Evolutionary conservation across 257 asterid species (phyloP).

Genomic region (Nicotiana knightiana): DNA sequence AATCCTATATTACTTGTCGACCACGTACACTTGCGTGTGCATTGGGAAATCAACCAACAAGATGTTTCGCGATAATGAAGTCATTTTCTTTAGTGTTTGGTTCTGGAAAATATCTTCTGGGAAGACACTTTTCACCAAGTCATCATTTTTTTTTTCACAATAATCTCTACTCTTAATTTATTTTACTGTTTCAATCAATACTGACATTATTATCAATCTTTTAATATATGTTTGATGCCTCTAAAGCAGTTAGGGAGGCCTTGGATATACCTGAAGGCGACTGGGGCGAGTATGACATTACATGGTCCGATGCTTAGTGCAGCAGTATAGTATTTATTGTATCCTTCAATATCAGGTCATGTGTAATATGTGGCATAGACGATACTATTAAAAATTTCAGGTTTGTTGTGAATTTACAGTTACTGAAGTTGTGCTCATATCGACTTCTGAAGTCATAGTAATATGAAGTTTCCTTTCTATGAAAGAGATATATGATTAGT

Average conservation of each 20-base stretch:
- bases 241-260: conserved; percentile 17
- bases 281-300: conserved; percentile 33
- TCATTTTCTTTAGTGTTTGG: no score
- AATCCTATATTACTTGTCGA: no score
- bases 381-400: neutral
- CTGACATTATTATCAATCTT: no score
- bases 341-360: neutral
- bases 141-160: no score
- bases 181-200: no score
- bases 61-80: no score
- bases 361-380: neutral
- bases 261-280: neutral
- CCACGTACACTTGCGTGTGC: no score
- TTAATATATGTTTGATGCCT: neutral
- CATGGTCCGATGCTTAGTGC: conserved; percentile 6
- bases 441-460: neutral
- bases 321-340: neutral
- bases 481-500: neutral
- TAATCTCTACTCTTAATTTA: no score
- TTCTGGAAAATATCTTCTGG: no score
- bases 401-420: neutral
- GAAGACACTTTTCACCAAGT: no score
- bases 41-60: no score
- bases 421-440: neutral
- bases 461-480: neutral